These are phyloP conservation scores for Holtermanniella nyarrowii DNA, from an alignment of 768 basidiomycete species.

Conservation along the genomic window DNA sequence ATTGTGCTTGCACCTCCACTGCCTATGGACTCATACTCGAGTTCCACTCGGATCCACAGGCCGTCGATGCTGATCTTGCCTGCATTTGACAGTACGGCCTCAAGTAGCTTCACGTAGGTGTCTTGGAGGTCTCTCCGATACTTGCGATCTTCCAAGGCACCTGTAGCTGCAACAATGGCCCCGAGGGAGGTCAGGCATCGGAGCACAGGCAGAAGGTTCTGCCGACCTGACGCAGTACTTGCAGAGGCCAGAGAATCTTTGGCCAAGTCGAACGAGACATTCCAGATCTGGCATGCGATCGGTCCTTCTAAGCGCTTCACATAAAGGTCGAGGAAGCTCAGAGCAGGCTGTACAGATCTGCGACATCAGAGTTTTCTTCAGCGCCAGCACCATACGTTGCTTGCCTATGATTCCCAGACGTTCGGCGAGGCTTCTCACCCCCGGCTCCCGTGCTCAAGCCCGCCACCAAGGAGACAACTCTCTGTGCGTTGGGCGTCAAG, in stretches of 20 bases:
- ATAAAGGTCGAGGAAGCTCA: conserved; percentile 76
- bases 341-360: too few species aligned
- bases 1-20: conserved; percentile 7
- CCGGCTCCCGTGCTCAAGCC: conserved; percentile 53
- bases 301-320: conserved; percentile 74
- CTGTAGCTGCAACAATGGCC: conserved; percentile 51
- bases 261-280: conserved; percentile 60
- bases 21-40: background rate
- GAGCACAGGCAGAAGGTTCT: conserved; percentile 60
- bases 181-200: conserved; percentile 23
- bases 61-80: conserved; percentile 8
- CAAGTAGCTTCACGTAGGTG: conserved; percentile 71
- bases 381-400: background rate
- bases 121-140: conserved; percentile 83
- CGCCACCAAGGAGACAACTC: conserved; percentile 65
- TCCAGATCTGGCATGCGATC: conserved; percentile 86
- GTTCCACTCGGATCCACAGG: conserved; percentile 9
- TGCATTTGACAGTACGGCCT: conserved; percentile 62
- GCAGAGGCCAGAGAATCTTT: conserved; percentile 59
- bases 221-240: conserved; percentile 54
- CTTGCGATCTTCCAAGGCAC: conserved; percentile 79
- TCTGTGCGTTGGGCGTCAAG: conserved; percentile 73
- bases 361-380: conserved; percentile 9
- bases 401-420: background rate
- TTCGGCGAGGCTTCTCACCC: background rate